Evolutionary conservation across 495 filamentous ascomycete genomes (phyloP).

Genomic region (Penicillium ochrochloron): DNA sequence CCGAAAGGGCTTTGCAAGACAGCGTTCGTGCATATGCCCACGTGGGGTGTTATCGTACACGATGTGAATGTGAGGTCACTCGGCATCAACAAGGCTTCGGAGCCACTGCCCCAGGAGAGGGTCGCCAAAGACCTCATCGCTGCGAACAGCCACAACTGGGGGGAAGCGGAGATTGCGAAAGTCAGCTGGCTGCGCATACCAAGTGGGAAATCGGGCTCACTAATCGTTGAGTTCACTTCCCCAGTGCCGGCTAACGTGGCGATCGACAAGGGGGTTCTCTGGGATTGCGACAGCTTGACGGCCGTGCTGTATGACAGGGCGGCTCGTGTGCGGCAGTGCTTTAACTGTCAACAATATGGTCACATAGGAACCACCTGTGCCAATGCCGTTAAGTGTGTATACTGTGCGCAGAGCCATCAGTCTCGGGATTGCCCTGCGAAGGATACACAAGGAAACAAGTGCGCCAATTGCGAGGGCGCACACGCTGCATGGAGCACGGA

Average conservation of each 20-base stretch:
- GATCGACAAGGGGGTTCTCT: background rate
- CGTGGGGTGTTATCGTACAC: constrained; percentile 5
- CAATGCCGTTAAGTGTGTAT: background rate
- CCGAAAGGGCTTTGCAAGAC: background rate
- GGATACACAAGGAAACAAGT: background rate
- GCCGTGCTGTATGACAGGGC: constrained; percentile 10
- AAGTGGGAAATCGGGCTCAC: background rate
- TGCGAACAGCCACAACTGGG: background rate
- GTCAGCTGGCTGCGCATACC: constrained; percentile 1
- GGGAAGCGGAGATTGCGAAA: background rate
- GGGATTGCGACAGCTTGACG: background rate
- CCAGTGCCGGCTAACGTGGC: constrained; percentile 3
- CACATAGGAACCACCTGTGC: constrained; percentile 15
- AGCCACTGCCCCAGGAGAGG: background rate
- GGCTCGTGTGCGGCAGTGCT: constrained; percentile 10
- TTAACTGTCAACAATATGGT: constrained; percentile 9
- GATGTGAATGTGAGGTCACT: background rate
- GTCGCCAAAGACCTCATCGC: background rate
- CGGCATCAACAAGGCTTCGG: background rate
- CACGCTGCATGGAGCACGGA: constrained; percentile 6
- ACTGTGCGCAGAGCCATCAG: constrained; percentile 3
- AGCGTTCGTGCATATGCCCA: background rate
- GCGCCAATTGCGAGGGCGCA: constrained; percentile 14
- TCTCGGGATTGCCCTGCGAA: constrained; percentile 4
- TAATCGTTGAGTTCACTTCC: constrained; percentile 3